These are phyloP conservation scores for Pulveroboletus sp. DNA, from an alignment of 1,284 basidiomycete species.

Conservation along the genomic window DNA sequence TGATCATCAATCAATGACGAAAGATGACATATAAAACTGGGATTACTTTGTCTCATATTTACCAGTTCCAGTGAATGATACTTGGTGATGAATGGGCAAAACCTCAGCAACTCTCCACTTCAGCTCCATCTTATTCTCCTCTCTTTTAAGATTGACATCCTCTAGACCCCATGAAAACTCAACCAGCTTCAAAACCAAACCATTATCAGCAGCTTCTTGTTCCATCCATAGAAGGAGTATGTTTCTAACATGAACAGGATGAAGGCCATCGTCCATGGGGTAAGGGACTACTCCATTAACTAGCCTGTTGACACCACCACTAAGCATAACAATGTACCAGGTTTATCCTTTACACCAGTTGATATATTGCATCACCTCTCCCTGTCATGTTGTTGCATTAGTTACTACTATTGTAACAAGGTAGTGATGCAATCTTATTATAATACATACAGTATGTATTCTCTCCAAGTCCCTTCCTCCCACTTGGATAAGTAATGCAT, in stretches of 20 bases:
- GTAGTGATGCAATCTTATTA: too few relatives aligned
- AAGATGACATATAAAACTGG: too few relatives aligned
- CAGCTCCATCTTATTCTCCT: slow-evolving; percentile 1
- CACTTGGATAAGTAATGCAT: too few relatives aligned
- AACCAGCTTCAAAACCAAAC: neutral
- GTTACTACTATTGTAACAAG: too few relatives aligned
- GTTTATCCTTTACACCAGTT: neutral
- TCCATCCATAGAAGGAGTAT: slow-evolving; percentile 21
- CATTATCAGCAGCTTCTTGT: slow-evolving; percentile 1
- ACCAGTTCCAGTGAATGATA: slow-evolving; percentile 13
- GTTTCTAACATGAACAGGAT: slow-evolving; percentile 11
- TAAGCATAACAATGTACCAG: neutral
- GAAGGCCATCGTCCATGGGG: neutral
- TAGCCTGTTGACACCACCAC: neutral
- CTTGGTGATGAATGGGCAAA: slow-evolving; percentile 22
- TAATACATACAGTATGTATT: too few relatives aligned
- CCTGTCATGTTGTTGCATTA: too few relatives aligned
- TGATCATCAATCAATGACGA: too few relatives aligned
- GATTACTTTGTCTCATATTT: too few relatives aligned
- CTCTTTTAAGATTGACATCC: slow-evolving; percentile 9
- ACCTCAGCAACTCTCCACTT: slow-evolving; percentile 18
- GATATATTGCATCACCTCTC: too few relatives aligned
- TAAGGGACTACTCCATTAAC: too few relatives aligned
- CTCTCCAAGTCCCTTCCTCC: too few relatives aligned
- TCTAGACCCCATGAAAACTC: slow-evolving; percentile 3